Evolutionary conservation across 192 early-diverging fungal species (phyloP), one percentile per base, ranked within the genome.

Genomic region (Umbelopsis sp.): DNA sequence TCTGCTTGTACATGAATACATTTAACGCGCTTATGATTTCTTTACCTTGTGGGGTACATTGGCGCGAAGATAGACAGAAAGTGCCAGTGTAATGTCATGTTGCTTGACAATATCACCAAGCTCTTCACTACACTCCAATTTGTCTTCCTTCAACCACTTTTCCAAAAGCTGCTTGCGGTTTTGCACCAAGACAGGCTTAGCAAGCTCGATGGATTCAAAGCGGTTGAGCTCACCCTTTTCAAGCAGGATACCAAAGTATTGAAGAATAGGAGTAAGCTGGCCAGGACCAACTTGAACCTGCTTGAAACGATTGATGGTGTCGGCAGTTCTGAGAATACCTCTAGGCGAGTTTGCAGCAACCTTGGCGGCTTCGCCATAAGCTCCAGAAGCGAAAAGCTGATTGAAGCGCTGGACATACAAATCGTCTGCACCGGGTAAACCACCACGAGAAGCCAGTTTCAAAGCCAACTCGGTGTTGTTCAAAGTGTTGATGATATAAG

Each of bases 71-170:
- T 98, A 99, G 4, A 99, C 92, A 16, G 95, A 95, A 21, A 98
- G 87, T 0, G 97, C 97, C 59, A 98, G 81, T n/a, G 90, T 93
- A 21, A 85, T 77, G 74, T 99, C 97, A 67, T 93, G 88, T 66
- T 89, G 94, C 80, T 94, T 96, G 49, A 98, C 95, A 78, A 96
- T 91, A 75, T 99, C 97, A 71, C 97, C 97, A 31, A 99, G 85
- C 75, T 99, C 97, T 78, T 99, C 97, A 80, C 93, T 97, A 85
- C 96, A 97, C 70, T 96, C 93, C 11, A 99, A 86, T 78, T 99
- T 99, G 81, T 99, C 97, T 79, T 98, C 96, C 81, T 97, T 97
- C 68, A 99, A 85, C 96, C 96, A 99, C 78, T 96, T 98, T 74
- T 99, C 96, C 24, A 99, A 82, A 69, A 99, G 74, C 65, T 96